phyloP scores from a whole-genome alignment of 179 eudicot species.

The Carnegiea gigantea region DNA sequence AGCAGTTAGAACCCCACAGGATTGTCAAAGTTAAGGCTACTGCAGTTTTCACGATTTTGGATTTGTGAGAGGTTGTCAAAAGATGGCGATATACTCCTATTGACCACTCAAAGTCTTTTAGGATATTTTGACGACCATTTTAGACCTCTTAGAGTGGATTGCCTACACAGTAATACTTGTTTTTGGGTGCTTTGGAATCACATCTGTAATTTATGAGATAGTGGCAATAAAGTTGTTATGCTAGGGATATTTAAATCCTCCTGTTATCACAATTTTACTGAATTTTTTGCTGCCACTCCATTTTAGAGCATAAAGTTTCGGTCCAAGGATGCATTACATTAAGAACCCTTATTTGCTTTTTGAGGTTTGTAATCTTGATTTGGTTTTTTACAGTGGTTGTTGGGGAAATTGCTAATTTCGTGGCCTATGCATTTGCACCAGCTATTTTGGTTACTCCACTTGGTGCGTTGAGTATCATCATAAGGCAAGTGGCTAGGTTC shows the following conservation, averaged over 20 bases:
- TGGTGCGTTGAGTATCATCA: conserved; percentile 91
- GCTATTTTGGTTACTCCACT: conserved; percentile 91
- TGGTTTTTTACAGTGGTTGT: conserved; percentile 61
- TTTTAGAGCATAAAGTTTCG: not conserved
- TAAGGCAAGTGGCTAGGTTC: conserved; percentile 51
- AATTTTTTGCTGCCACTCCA: not conserved
- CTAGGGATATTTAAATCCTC: not conserved
- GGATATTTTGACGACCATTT: not conserved
- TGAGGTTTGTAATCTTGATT: conserved; percentile 13
- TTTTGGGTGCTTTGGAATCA: not conserved
- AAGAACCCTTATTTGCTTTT: not conserved
- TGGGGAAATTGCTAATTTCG: conserved; percentile 85
- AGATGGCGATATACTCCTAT: too few species aligned
- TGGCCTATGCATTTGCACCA: conserved; percentile 92
- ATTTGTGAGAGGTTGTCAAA: not conserved
- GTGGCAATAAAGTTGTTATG: not conserved
- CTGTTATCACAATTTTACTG: not conserved
- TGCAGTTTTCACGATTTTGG: not conserved
- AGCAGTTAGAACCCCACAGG: not conserved
- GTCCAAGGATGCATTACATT: not conserved
- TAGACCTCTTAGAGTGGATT: not conserved
- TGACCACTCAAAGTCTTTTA: not conserved
- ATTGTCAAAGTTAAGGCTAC: not conserved
- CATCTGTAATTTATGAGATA: too few species aligned
- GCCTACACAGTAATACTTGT: not conserved